Percentiles rank a stretch among this genome's conserved stretches.
These are phyloP conservation scores for Diversispora epigaea DNA, from an alignment of 192 early-diverging fungal species.

Conservation along the genomic window DNA sequence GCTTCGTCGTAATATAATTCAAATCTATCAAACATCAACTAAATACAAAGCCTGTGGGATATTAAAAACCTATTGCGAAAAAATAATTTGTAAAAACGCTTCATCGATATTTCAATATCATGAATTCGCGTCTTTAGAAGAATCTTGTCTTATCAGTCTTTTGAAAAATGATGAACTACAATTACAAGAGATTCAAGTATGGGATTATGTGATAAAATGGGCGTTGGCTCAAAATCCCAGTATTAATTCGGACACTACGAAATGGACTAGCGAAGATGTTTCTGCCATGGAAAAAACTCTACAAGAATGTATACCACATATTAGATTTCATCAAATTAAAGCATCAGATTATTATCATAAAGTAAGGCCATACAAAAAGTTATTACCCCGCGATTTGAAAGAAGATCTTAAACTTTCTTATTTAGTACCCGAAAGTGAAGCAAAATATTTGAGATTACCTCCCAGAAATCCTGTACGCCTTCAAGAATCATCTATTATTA, in stretches of 20 bases:
- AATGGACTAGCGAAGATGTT: not conserved
- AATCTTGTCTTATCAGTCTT: not conserved
- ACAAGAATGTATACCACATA: not conserved
- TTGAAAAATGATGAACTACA: constrained; percentile 7
- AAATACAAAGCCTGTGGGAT: not conserved
- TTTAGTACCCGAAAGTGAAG: constrained; percentile 1
- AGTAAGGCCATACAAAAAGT: constrained; percentile 14
- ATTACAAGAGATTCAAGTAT: not conserved
- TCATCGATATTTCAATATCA: not conserved
- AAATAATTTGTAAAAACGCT: not conserved
- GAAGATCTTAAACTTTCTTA: not conserved
- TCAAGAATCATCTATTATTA: not conserved
- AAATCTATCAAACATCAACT: not conserved
- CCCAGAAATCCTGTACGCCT: not conserved
- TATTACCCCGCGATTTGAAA: constrained; percentile 7
- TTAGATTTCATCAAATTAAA: constrained; percentile 12
- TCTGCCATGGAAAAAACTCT: not conserved
- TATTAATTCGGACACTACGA: not conserved
- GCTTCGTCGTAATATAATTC: not conserved
- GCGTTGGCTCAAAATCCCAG: not conserved
- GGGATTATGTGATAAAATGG: constrained; percentile 15
- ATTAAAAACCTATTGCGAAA: constrained; percentile 4
- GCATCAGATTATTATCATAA: constrained; percentile 13
- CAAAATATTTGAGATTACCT: not conserved
- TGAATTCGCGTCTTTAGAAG: constrained; percentile 7